phyloP scores from a whole-genome alignment of 495 filamentous ascomycete genomes.

The Trichoderma gamsii region DNA sequence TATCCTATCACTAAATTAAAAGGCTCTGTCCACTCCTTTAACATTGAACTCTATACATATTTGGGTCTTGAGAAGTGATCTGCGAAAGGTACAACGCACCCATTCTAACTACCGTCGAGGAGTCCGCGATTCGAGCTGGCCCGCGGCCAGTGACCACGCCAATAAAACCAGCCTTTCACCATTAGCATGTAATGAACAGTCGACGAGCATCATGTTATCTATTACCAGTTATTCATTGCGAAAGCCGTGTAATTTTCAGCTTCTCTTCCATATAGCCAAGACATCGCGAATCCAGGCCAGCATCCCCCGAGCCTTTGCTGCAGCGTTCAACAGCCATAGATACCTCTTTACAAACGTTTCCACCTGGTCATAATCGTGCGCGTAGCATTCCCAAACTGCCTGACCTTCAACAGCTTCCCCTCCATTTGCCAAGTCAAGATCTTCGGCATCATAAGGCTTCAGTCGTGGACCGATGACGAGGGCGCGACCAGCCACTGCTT shows the following conservation, averaged over 20 bases:
- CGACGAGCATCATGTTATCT: not conserved
- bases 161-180: constrained; percentile 51
- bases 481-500: constrained; percentile 43
- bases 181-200: not conserved
- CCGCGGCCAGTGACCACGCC: constrained; percentile 55
- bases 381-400: constrained; percentile 51
- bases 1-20: constrained; percentile 52
- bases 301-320: constrained; percentile 43
- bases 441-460: constrained; percentile 34
- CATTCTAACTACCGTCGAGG: constrained; percentile 48
- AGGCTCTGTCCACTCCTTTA: constrained; percentile 55
- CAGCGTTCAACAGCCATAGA: constrained; percentile 41
- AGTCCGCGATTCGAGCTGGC: constrained; percentile 54
- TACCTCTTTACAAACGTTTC: constrained; percentile 46
- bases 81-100: constrained; percentile 50
- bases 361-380: constrained; percentile 50
- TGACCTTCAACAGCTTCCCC: constrained; percentile 13
- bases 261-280: constrained; percentile 17
- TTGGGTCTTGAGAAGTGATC: constrained; percentile 48
- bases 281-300: constrained; percentile 44
- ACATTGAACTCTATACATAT: constrained; percentile 51
- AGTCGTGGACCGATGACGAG: constrained; percentile 46
- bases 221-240: not conserved
- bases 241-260: no score
- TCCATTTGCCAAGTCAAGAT: constrained; percentile 25